Evolutionary conservation across 495 filamentous ascomycete species (phyloP).

Genomic region (Copromyces sp.): DNA sequence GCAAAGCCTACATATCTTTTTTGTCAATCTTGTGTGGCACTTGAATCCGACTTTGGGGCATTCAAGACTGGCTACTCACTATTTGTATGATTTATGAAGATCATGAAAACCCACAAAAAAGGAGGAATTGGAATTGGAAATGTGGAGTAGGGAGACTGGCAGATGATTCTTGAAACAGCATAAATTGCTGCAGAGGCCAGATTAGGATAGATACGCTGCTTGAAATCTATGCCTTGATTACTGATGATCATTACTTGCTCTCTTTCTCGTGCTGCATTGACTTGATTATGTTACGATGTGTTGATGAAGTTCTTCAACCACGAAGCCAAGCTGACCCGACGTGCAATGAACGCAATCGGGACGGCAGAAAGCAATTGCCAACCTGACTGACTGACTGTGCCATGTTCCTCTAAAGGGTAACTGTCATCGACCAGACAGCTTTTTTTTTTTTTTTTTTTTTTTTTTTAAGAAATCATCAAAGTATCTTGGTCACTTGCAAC

Average conservation of each 20-base stretch:
- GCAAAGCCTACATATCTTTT: neutral
- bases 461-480: no score
- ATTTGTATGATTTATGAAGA: neutral
- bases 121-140: neutral
- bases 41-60: neutral
- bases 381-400: no score
- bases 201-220: neutral
- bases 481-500: no score
- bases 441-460: no score
- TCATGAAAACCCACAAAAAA: neutral
- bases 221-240: neutral
- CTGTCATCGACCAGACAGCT: no score
- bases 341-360: no score
- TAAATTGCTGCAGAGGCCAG: neutral
- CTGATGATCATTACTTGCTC: neutral
- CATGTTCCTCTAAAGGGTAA: no score
- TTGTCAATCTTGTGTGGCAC: conserved; percentile 1
- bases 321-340: no score
- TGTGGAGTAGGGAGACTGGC: neutral
- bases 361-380: no score
- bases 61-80: neutral
- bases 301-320: neutral
- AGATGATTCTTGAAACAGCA: neutral
- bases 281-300: neutral
- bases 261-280: neutral